Evolutionary conservation across 2,329 filamentous ascomycete genomes (phyloP), one percentile per base, ranked within the genome.

Genomic region (Helicocarpus griseus): DNA sequence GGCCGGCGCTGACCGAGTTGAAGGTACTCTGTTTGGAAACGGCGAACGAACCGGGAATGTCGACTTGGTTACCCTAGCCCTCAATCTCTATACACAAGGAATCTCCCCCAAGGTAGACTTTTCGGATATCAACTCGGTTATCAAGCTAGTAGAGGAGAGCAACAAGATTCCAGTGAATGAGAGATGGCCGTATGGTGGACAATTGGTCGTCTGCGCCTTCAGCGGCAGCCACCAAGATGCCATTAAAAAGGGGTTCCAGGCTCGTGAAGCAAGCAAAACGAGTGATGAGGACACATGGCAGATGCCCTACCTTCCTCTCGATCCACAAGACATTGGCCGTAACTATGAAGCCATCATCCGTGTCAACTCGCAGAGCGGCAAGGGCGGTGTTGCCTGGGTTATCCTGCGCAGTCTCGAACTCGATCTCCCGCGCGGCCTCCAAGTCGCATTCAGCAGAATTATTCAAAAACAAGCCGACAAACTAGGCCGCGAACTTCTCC

Each of bases 291-390:
- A 83, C 63, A 74, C 72, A 38, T 97, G 91, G 91, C 75, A 87
- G 60, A 78, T 96, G 36, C 91, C 91, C 0, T 97, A 97, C 66
- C 83, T 97, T 46, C 91, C 91, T 11, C 79, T 97, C 61, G 91
- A 97, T 64, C 91, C 91, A 4, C 79, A 86, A 63, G 91, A 97
- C 64, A 95, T 97, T 57, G 91, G 91, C 48, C 83, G 91, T 53
- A 96, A 85, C n/a, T 97, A 97, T 79, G 90, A 97, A 72, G 91
- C 91, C 53, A 86, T 97, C 65, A 97, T 97, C 66, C 87, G 91
- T 54, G 91, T 97, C 79, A 98, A 97, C 76, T 95, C 88, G 17
- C 91, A 97, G 69, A 88, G 83, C 61, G 91, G 91, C 58, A 97
- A 98, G 74, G 91, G 91, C 55, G 93, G 93, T 61, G 85, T 88